Conservation (phyloP, 768 basidiomycete species). For the Ramaria sp. region DNA sequence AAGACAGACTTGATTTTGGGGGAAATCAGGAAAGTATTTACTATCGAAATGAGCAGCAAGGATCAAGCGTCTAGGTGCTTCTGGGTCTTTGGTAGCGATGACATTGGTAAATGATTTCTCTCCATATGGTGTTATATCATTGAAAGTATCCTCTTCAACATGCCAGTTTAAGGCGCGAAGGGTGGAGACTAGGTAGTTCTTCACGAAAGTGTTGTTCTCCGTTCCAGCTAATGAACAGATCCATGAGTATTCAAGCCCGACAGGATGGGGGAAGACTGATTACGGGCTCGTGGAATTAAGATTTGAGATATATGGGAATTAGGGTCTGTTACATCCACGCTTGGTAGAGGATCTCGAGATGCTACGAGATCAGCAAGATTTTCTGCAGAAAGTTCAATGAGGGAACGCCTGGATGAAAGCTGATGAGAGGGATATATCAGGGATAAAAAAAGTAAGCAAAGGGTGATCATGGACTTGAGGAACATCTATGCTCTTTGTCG, state of each 20-base stretch:
- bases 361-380: slow-evolving; percentile 41
- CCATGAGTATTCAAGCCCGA: background rate
- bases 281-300: slow-evolving; percentile 75
- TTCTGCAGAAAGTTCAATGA: slow-evolving; percentile 34
- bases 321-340: slow-evolving; percentile 54
- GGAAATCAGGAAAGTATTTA: slow-evolving; percentile 68
- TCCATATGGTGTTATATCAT: slow-evolving; percentile 72
- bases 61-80: slow-evolving; percentile 67
- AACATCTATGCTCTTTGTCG: background rate
- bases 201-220: slow-evolving; percentile 69
- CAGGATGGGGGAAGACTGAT: slow-evolving; percentile 20
- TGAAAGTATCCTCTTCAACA: slow-evolving; percentile 77
- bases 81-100: slow-evolving; percentile 91
- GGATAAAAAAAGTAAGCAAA: background rate
- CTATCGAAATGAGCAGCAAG: slow-evolving; percentile 93
- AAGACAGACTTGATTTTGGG: slow-evolving; percentile 58
- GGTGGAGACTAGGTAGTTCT: slow-evolving; percentile 67
- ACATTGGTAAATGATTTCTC: slow-evolving; percentile 74
- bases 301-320: slow-evolving; percentile 71
- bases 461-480: background rate
- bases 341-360: slow-evolving; percentile 52
- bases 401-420: slow-evolving; percentile 26
- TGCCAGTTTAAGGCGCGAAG: slow-evolving; percentile 75
- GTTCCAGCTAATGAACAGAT: slow-evolving; percentile 42
- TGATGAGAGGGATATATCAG: slow-evolving; percentile 10